phyloP scores from a whole-genome alignment of 2,329 filamentous ascomycete genomes.

The Cordyceps cateniannulata region DNA sequence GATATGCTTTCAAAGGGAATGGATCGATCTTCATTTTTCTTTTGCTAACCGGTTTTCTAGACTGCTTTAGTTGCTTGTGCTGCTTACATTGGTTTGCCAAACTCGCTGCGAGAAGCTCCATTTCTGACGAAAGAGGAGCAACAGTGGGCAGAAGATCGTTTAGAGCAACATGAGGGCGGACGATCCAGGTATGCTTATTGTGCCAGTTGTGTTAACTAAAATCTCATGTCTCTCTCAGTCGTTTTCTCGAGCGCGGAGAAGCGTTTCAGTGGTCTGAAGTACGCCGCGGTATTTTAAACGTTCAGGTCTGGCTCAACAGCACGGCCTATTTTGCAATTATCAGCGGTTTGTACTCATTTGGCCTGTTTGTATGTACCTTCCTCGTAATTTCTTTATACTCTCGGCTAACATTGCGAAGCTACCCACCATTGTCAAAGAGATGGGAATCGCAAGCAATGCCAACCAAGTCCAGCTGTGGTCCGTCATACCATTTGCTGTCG shows the following conservation, averaged over 20 bases:
- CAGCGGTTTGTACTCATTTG: conserved; percentile 55
- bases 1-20: conserved; percentile 11
- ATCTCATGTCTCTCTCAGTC: conserved; percentile 7
- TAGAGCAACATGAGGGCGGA: conserved; percentile 32
- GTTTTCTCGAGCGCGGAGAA: conserved; percentile 32
- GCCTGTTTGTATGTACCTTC: conserved; percentile 47
- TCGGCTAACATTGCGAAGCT: conserved; percentile 31
- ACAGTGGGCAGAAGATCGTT: conserved; percentile 38
- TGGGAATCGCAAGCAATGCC: conserved; percentile 45
- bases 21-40: neutral
- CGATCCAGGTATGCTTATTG: conserved; percentile 25
- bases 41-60: conserved; percentile 22
- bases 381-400: neutral
- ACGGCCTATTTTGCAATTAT: conserved; percentile 54
- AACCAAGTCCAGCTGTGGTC: conserved; percentile 57
- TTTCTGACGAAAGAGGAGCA: conserved; percentile 50
- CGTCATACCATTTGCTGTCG: conserved; percentile 58
- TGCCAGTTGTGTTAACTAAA: neutral
- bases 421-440: conserved; percentile 57
- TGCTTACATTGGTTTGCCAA: conserved; percentile 50
- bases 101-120: conserved; percentile 43
- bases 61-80: conserved; percentile 47
- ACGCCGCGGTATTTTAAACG: conserved; percentile 49
- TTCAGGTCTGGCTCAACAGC: conserved; percentile 58
- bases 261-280: conserved; percentile 57